Base-by-base conservation (phyloP, 1,284 basidiomycete species). In the Trametes hirsuta region DNA sequence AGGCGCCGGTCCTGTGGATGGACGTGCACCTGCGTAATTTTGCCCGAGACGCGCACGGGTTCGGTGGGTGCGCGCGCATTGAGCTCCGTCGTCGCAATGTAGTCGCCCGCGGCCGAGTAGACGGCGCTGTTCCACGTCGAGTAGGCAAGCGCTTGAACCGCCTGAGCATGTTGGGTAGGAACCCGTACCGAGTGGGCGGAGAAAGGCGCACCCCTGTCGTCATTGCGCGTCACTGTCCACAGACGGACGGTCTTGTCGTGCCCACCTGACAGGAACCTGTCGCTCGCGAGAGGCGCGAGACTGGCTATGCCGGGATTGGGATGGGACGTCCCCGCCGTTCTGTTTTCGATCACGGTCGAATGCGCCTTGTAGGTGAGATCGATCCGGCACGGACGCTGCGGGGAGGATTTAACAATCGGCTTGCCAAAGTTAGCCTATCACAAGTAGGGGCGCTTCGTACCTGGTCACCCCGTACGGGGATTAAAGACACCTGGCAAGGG, bases 21-120 rank as follows among this genome's bases (percentile, higher is more conserved):
- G 25, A 77, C 66, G 66, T 85, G 82, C 42, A 84, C 76, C 48
- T 83, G 81, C 51, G 75, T 69, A 22, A 84, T 70, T 21, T 62
- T 63, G 8, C 64, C 67, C 57, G 77, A 79, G 49, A 81, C 69
- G 22, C 68, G 70, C 41, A 72, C 68, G 6, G 69, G 64, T 56
- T 62, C 63, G 9, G 71, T 66, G 47, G 67, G 66, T 48, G 47
- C 63, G 45, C 65, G 59, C 34, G 73, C 71, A 65, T 66, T 71
- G 64, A 79, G 68, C 58, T 74, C 71, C 65, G 73, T 74, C 54
- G 64, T 67, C 63, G 69, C 70, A 49, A 81, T 65, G 61, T 59
- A 69, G 62, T 71, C 69, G 52, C 74, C 69, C 53, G 71, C 66
- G 66, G 72, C 72, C 65, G 76, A 69, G 63, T 76, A 64, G 67